Percentiles rank a stretch among this genome's conserved stretches.
Conservation (phyloP, 2,329 filamentous ascomycete species). For the Paecilomyces formosus region DNA sequence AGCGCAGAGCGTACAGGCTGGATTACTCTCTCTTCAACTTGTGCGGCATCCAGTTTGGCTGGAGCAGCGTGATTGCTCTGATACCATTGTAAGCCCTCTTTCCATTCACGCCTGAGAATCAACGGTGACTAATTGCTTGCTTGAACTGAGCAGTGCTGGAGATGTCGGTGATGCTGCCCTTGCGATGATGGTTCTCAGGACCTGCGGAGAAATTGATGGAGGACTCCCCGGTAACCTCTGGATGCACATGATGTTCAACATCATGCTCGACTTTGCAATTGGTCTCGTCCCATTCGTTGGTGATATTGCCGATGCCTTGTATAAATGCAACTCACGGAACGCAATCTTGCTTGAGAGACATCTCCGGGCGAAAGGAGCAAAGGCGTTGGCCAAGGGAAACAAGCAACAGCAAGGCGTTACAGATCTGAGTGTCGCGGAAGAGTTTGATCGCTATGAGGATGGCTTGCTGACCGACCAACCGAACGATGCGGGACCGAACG, state of each 20-base stretch:
- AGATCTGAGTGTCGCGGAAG: slow-evolving; percentile 32
- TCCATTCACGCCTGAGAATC: background rate
- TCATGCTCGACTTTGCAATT: slow-evolving; percentile 46
- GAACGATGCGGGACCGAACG: slow-evolving; percentile 4
- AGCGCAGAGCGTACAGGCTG: slow-evolving; percentile 74
- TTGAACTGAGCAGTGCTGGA: slow-evolving; percentile 52
- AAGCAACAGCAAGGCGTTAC: slow-evolving; percentile 16
- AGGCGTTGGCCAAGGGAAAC: slow-evolving; percentile 16
- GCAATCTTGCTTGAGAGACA: slow-evolving; percentile 38
- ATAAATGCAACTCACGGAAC: slow-evolving; percentile 43
- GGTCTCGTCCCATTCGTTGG: slow-evolving; percentile 46
- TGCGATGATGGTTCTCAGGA: slow-evolving; percentile 65
- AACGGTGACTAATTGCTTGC: background rate
- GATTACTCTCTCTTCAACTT: slow-evolving; percentile 80
- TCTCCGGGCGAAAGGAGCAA: slow-evolving; percentile 33
- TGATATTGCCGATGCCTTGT: slow-evolving; percentile 40
- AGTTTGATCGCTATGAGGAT: slow-evolving; percentile 28
- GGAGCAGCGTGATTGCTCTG: slow-evolving; percentile 77
- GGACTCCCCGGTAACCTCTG: slow-evolving; percentile 55
- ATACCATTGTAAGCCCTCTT: slow-evolving; percentile 64
- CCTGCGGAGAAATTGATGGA: slow-evolving; percentile 67
- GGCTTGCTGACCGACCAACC: slow-evolving; percentile 15
- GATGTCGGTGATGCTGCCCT: slow-evolving; percentile 68
- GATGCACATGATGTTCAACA: slow-evolving; percentile 71
- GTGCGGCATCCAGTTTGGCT: slow-evolving; percentile 77